These are phyloP conservation scores for Pseudocercospora cruenta DNA, from an alignment of 2,329 filamentous ascomycete genomes.

Conservation along the genomic window DNA sequence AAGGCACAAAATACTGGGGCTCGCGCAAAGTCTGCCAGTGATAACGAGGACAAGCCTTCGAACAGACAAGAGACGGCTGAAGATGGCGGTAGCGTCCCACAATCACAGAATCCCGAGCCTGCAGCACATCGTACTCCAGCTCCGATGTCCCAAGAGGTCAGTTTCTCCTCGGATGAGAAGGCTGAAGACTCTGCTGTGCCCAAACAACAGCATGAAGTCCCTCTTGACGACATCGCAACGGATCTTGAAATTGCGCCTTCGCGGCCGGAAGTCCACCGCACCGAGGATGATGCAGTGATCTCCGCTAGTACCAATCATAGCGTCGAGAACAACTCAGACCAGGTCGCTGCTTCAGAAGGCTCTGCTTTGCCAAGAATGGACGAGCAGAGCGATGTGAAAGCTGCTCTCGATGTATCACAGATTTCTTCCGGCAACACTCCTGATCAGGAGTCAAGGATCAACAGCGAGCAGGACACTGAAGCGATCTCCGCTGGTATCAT, in stretches of 20 bases:
- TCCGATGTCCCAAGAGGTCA: not conserved
- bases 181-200: not conserved
- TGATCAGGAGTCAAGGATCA: not conserved
- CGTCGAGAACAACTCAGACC: not conserved
- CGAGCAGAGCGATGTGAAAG: not conserved
- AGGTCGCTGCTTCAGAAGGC: not conserved
- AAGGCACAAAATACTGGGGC: not conserved
- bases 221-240: not conserved
- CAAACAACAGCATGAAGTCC: not conserved
- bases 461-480: not conserved
- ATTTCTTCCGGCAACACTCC: too few relatives aligned
- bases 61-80: not conserved
- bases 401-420: not conserved
- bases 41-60: not conserved
- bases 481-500: too few relatives aligned
- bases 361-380: not conserved
- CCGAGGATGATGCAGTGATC: not conserved
- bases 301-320: not conserved
- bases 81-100: not conserved
- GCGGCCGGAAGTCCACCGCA: not conserved
- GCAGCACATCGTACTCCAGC: not conserved
- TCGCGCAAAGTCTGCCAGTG: not conserved
- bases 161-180: not conserved
- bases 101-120: not conserved
- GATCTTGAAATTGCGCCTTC: not conserved